Base-by-base conservation (phyloP, 2,329 filamentous ascomycete genomes). In the Myriosclerotinia scirpicola region DNA sequence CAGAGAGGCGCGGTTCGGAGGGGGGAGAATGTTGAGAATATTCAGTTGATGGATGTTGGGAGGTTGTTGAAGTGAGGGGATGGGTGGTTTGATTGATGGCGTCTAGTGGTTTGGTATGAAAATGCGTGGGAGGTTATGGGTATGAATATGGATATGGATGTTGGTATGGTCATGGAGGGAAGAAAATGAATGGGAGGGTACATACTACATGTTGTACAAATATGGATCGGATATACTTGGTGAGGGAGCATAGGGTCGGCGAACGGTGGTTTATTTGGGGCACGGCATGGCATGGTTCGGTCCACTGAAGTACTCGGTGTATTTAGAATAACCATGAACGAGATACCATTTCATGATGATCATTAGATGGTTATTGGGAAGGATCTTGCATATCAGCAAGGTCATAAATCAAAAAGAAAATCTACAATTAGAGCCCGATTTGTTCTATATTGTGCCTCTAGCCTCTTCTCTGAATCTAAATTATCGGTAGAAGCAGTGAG, bases 1-100 rank as follows among this genome's bases (percentile, higher is more conserved):
- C 72, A 74, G 46, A 67, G 66, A 40, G 67, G 69, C 58, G 44
- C 64, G 8, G 58, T 59, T 22, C 58, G 56, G 5, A 56, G 65
- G n/a, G 67, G 54, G 15, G 38, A 20, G 22, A 69, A 68, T 56
- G 67, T 72, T 6, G 71, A 75, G 59, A 72, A 68, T 66, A 73
- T 75, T 52, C 69, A 69, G 69, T 64, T 75, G 26, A 63, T 72
- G 56, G 74, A 75, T 71, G 73, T 75, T 38, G 73, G 73, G 30
- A 72, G 63, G 22, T 54, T 75, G 22, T 60, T 74, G 22, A 74
- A 73, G 65, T 74, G 55, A 70, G 36, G 26, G 3, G n/a, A 8
- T 42, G 7, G 20, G 20, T 22, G 3, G 4, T 22, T n/a, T 22
- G 46, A 7, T 48, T 20, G 44, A 5, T 7, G 44, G 44, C 44